Percentiles rank a stretch among this genome's conserved stretches.
phyloP scores from a whole-genome alignment of 2,329 filamentous ascomycete genomes.

The Cladosporium phlei region DNA sequence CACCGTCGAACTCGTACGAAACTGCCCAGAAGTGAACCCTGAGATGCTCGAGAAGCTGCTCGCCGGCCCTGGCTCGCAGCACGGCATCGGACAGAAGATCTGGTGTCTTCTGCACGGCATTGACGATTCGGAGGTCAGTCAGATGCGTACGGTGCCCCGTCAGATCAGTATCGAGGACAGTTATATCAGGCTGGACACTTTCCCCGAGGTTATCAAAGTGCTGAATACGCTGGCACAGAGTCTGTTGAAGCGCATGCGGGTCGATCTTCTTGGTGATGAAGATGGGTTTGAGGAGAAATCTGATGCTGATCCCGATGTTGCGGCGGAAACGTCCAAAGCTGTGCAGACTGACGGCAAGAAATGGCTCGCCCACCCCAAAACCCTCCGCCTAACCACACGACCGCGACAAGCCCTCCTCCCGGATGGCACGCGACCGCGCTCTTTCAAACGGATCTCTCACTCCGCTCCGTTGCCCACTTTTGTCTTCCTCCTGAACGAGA shows the following conservation, averaged over 20 bases:
- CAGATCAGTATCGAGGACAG: constrained; percentile 96
- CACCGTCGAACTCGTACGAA: constrained; percentile 62
- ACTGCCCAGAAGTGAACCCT: constrained; percentile 58
- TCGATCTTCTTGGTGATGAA: constrained; percentile 62
- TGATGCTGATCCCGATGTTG: constrained; percentile 15
- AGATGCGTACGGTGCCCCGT: constrained; percentile 66
- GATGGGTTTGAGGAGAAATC: constrained; percentile 25
- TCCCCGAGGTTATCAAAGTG: constrained; percentile 62
- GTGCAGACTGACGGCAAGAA: constrained; percentile 25
- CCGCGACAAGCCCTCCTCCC: constrained; percentile 51
- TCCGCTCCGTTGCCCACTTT: constrained; percentile 70
- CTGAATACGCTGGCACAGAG: constrained; percentile 64
- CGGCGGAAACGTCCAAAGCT: constrained; percentile 27
- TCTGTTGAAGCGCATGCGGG: constrained; percentile 71
- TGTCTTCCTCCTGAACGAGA: constrained; percentile 60
- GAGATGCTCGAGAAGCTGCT: constrained; percentile 64
- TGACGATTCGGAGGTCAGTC: constrained; percentile 68
- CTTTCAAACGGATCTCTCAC: constrained; percentile 67
- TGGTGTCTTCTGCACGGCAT: constrained; percentile 80
- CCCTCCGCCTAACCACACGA: constrained; percentile 73
- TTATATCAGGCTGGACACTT: constrained; percentile 65
- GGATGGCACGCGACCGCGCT: constrained; percentile 52
- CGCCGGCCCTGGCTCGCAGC: constrained; percentile 63
- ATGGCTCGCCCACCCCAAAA: constrained; percentile 80
- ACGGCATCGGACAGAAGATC: constrained; percentile 65